Evolutionary conservation across 306 rosid species (phyloP).

Genomic region (Sophora flavescens): DNA sequence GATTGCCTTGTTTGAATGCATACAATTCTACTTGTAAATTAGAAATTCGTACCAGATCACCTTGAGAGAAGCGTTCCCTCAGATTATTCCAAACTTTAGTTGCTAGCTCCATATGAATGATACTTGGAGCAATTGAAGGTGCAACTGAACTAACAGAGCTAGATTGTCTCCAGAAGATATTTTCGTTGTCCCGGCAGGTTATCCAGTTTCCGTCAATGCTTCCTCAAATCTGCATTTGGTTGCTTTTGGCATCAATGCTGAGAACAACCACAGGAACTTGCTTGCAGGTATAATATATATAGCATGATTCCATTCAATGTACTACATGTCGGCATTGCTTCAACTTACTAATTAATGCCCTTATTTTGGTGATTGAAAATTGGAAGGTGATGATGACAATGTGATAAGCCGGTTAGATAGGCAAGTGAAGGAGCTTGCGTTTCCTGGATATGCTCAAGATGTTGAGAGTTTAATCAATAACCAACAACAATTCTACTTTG

Average conservation of each 20-base stretch:
- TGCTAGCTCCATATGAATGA: too few species aligned
- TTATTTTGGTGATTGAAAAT: background rate
- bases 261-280: slow-evolving; percentile 55
- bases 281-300: slow-evolving; percentile 60
- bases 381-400: slow-evolving; percentile 50
- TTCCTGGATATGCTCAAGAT: slow-evolving; percentile 42
- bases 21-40: too few species aligned
- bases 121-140: too few species aligned
- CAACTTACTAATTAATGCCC: too few species aligned
- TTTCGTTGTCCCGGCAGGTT: slow-evolving; percentile 47
- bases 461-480: slow-evolving; percentile 44
- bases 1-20: too few species aligned
- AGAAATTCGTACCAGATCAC: too few species aligned
- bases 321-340: too few species aligned
- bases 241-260: slow-evolving; percentile 52
- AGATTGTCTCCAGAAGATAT: slow-evolving; percentile 38
- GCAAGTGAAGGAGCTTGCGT: slow-evolving; percentile 42
- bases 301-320: too few species aligned
- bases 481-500: slow-evolving; percentile 50
- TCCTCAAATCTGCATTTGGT: slow-evolving; percentile 38
- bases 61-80: too few species aligned
- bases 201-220: slow-evolving; percentile 51
- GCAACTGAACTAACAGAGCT: too few species aligned
- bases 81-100: too few species aligned
- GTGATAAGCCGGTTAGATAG: slow-evolving; percentile 46